phyloP scores from a whole-genome alignment of 2,329 filamentous ascomycete species.

The Aspergillus cejpii region DNA sequence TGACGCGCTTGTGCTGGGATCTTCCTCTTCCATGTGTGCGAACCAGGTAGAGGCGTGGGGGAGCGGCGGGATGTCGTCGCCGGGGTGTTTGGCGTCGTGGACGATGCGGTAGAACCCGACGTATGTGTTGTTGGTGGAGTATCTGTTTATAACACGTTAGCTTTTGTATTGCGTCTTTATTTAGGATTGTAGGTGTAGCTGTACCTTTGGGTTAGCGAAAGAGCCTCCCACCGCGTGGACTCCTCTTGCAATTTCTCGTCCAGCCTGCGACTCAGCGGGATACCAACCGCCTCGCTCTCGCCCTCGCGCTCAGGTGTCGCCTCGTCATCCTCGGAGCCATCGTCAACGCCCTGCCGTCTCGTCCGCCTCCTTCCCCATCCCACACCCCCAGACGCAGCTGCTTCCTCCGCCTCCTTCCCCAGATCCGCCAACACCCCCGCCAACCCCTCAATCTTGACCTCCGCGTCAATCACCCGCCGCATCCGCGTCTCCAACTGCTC shows the following conservation, averaged over 20 bases:
- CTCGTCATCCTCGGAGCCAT: constrained; percentile 36
- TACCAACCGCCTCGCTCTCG: constrained; percentile 17
- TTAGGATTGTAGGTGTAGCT: constrained; percentile 5
- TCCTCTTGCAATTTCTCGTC: constrained; percentile 33
- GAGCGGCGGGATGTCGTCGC: constrained; percentile 48
- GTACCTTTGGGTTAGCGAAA: constrained; percentile 41
- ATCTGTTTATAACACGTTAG: constrained; percentile 31
- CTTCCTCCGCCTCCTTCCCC: constrained; percentile 33
- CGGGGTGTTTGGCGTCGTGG: constrained; percentile 53
- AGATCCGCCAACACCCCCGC: constrained; percentile 42
- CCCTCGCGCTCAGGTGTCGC: constrained; percentile 37
- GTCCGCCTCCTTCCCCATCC: constrained; percentile 28
- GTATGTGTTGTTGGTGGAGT: constrained; percentile 56
- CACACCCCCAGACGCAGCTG: constrained; percentile 20
- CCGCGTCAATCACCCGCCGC: constrained; percentile 53
- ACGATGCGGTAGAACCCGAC: constrained; percentile 55
- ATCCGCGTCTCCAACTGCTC: constrained; percentile 52
- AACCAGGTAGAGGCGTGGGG: constrained; percentile 60
- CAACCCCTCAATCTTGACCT: constrained; percentile 43
- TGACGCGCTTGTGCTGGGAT: constrained; percentile 14
- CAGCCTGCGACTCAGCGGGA: constrained; percentile 33
- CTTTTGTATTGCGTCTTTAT: not conserved
- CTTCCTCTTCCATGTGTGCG: constrained; percentile 44
- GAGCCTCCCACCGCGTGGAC: constrained; percentile 29
- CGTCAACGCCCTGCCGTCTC: constrained; percentile 32